Evolutionary conservation across 805 yeast genomes (phyloP), one percentile per base, ranked within the genome.

Genomic region (Kazachstania bromeliacearum): DNA sequence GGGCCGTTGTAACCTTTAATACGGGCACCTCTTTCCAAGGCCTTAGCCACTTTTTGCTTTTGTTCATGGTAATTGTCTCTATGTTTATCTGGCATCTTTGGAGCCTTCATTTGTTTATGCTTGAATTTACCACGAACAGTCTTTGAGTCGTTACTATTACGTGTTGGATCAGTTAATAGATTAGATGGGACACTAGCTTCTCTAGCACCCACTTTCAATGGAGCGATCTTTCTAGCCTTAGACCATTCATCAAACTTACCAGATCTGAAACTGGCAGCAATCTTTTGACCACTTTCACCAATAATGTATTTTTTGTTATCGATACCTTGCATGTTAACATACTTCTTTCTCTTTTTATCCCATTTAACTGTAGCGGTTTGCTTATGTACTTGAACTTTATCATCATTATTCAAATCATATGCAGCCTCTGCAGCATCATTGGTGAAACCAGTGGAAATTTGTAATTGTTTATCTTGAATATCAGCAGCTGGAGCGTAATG

Each of bases 241-340:
- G 82, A 82, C 99, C 99, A 92, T 29, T 79, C 80, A 37, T 88
- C 97, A 53, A 76, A 92, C 46, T 85, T 77, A 31, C 99, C 99
- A 2, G 94, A 78, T 53, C 84, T 72, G 63, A 78, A 85, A 10
- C 92, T 71, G 1, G 98, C 97, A 5, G 97, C 96, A 33, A 92
- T 75, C 55, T 74, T 75, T 50, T 81, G 87, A 6, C 99, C 99
- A 59, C 85, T 79, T 59, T 92, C 99, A 43, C 97, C 94, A 45
- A 85, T 79, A 51, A 92, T 92, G 61, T 70, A 89, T 63, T 85
- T 88, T 62, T 79, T 74, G 33, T 60, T 60, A 52, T 85, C 94
- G 15, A 79, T 66, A 44, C 92, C 84, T 50, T 73, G 78, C 14
- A 84, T 69, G 57, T 84, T 84, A 53, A 88, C 73, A 60, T 84